These are phyloP conservation scores for Moesziomyces globuligerus DNA, from an alignment of 1,284 basidiomycete species.

Conservation along the genomic window DNA sequence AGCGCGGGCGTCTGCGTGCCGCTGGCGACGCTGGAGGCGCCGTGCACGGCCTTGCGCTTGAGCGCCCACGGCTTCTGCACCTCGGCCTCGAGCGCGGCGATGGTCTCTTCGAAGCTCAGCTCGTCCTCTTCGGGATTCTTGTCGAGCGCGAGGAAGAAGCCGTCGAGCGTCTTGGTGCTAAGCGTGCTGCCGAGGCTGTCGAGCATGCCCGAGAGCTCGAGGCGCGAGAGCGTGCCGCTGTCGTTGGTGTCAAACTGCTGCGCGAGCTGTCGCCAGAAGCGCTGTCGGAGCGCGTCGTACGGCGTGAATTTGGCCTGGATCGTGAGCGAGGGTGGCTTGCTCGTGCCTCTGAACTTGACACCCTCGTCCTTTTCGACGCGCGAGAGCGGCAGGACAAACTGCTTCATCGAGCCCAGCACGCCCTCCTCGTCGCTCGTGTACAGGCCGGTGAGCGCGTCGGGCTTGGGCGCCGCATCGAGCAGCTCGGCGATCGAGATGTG, in stretches of 20 bases:
- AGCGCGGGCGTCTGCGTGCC: slow-evolving; percentile 47
- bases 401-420: slow-evolving; percentile 30
- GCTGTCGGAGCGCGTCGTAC: slow-evolving; percentile 74
- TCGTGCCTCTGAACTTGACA: slow-evolving; percentile 45
- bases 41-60: slow-evolving; percentile 31
- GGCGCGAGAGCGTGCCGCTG: slow-evolving; percentile 78
- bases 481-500: slow-evolving; percentile 50
- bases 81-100: slow-evolving; percentile 52
- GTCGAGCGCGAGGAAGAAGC: slow-evolving; percentile 71
- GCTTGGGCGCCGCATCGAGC: slow-evolving; percentile 51
- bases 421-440: slow-evolving; percentile 48
- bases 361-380: slow-evolving; percentile 49
- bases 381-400: slow-evolving; percentile 50
- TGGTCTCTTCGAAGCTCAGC: slow-evolving; percentile 77
- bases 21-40: slow-evolving; percentile 17
- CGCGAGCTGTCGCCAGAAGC: slow-evolving; percentile 89
- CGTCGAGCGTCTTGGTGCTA: slow-evolving; percentile 80
- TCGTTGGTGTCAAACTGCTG: slow-evolving; percentile 92
- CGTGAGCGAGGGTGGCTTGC: slow-evolving; percentile 36
- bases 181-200: slow-evolving; percentile 95
- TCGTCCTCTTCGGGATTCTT: slow-evolving; percentile 77
- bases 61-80: slow-evolving; percentile 52
- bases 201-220: slow-evolving; percentile 94
- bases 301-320: slow-evolving; percentile 90
- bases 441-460: slow-evolving; percentile 53